Evolutionary conservation across 2,329 filamentous ascomycete species (phyloP), one percentile per base, ranked within the genome.

Genomic region (Helotiales sp.): DNA sequence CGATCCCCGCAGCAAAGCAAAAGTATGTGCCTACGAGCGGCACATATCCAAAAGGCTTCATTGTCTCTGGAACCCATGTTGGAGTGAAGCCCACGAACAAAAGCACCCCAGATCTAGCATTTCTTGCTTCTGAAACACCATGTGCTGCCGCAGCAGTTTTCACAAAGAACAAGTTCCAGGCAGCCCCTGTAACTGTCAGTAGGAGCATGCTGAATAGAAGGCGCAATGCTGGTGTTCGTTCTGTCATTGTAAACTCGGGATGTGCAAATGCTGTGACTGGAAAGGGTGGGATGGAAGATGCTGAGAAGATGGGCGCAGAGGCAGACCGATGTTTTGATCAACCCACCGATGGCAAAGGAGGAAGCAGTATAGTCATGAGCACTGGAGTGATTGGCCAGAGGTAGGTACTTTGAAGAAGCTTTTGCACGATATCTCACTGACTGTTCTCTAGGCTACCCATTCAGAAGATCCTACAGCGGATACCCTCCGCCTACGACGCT

Each of bases 251-350:
- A 80, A 99, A 99, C 80, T 96, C 94, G 13, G 96, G 96, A 65
- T 97, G 95, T 76, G 96, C 96, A 68, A 99, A 99, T 82, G 96
- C 96, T 11, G 96, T 99, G 40, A 99, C 96, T 4, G 96, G 96
- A 59, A 91, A 90, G 78, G 91, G 93, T 52, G 96, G 96, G 0
- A 83, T 96, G 62, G 91, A 97, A 76, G 94, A 99, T 83, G 96
- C 96, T 10, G 85, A 87, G 66, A 86, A 85, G 66, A 99, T 99
- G 96, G 92, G 91, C 17, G 82, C 82, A 69, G 89, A 88, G 70
- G 92, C 94, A 6, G 93, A 97, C 77, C 83, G 87, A 63, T 87
- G 86, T 73, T 87, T 87, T 70, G 79, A 79, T n/a, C 74, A 78
- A 50, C 78, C 79, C 59, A 77, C 77, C 52, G 81, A 82, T 72